Base-by-base conservation (phyloP, 2,329 filamentous ascomycete species). In the Alternaria panax region DNA sequence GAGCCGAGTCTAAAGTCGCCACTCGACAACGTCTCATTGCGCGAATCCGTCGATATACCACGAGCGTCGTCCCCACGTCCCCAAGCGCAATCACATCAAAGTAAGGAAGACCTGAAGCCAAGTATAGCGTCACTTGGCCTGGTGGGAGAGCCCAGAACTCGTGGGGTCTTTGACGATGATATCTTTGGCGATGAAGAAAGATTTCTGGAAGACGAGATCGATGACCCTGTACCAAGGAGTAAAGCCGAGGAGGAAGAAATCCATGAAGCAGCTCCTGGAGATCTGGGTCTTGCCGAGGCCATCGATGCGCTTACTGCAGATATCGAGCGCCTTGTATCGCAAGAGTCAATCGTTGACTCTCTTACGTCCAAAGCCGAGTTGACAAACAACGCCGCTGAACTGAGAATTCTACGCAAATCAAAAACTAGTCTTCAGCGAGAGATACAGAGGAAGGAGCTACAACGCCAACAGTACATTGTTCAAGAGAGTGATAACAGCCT, bases 401-500 rank as follows among this genome's bases (percentile, higher is more conserved):
- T 99, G 52, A 87, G 95, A 32, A 98, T 99, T 62, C 79, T 99
- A 51, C 88, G 90, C 54, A 99, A 99, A 77, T 97, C 93, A 1
- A 97, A 95, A 77, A 90, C 93, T 30, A 99, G 95, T 77, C 81
- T 99, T 57, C 91, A 96, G 72, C 86, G 95, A 66, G 95, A 99
- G 77, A 93, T 98, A 54, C 87, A 92, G 57, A 88, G 93, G 32
- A 99, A 98, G 75, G 94, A 98, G 78, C 86, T 99, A 72, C 95
- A 99, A 76, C 87, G 93, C 52, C 95, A 97, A 77, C 96, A 99
- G 75, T 99, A 99, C 70, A 92, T 96, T 45, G 88, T 98, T 7
- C 95, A 99, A 78, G 95, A 99, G 79, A 97, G 93, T 73, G 96
- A 99, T 76, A 99, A 97, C 77, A 97, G 93, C 76, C 83, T 99